Evolutionary conservation across 2,329 filamentous ascomycete genomes (phyloP), one percentile per base, ranked within the genome.

Genomic region (Alternaria hordeiaustralica): DNA sequence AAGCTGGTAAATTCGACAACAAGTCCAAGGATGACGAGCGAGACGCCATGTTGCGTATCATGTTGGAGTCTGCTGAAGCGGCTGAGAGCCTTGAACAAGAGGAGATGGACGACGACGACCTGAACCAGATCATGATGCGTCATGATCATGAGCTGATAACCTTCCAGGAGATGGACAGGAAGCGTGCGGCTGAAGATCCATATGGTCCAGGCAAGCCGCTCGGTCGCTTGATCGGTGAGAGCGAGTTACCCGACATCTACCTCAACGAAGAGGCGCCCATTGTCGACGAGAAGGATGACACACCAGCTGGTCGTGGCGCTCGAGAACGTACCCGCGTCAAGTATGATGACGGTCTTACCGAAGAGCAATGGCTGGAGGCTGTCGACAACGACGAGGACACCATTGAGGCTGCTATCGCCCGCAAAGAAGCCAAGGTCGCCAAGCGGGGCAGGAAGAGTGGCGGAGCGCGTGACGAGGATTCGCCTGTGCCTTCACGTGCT

Each of bases 1-100:
- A 99, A 79, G 96, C 96, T 63, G 96, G 96, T 89, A 96, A 97
- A 78, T 99, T 99, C 83, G 96, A 99, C 74, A 98, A 99, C 84
- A 99, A 98, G 78, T 99, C 96, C 2, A 98, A 96, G 0, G 96
- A 97, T 79, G 97, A 97, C 58, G 96, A 99, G 81, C 93, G 96
- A 86, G 96, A 99, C 76, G 95, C 96, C 46, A 95, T 99, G 88
- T 85, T 99, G 71, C 90, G 96, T 74, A 96, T 96, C 53, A 89
- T 99, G 76, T 86, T 99, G 64, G 96, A 99, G 79, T 91, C 91
- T 63, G 89, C 89, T 5, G 89, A 91, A 75, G 87, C 86, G 41
- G 87, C 87, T 3, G 89, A 90, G 45, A 86, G 84, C 63, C 89
- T 94, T 61, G 94, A 97, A 67, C 92, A 96, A 74, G 94, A 97